Percentiles rank a stretch among this genome's conserved stretches.
These are phyloP conservation scores for Penicillium sp. DNA, from an alignment of 2,329 filamentous ascomycete genomes.

Conservation along the genomic window DNA sequence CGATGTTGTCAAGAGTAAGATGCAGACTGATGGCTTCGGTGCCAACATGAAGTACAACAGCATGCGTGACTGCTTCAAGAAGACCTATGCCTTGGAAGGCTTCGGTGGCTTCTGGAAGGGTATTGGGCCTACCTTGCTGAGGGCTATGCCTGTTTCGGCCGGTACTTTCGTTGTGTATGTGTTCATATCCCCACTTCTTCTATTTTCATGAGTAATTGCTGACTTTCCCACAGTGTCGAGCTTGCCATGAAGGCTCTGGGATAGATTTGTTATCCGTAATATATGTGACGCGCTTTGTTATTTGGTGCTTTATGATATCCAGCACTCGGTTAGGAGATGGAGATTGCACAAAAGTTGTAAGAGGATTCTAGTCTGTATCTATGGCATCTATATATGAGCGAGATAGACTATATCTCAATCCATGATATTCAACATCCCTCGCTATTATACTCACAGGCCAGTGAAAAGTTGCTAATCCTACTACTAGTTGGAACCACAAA, in stretches of 20 bases:
- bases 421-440: not conserved
- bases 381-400: not conserved
- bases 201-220: constrained; percentile 4
- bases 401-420: constrained; percentile 1
- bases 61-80: constrained; percentile 84
- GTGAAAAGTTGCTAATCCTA: constrained; percentile 34
- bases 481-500: constrained; percentile 29
- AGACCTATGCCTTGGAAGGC: constrained; percentile 75
- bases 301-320: constrained; percentile 3
- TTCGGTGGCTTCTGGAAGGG: constrained; percentile 89
- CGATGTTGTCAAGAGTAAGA: constrained; percentile 98
- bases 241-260: constrained; percentile 45
- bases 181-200: not conserved
- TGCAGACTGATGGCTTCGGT: constrained; percentile 95
- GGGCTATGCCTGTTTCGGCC: constrained; percentile 94
- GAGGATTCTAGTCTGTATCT: constrained; percentile 7
- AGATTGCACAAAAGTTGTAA: constrained; percentile 14
- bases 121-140: constrained; percentile 79
- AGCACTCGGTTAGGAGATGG: not conserved
- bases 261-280: constrained; percentile 20
- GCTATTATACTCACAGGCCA: constrained; percentile 18
- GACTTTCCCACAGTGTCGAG: constrained; percentile 37
- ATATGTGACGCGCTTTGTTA: constrained; percentile 9
- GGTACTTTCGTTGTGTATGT: constrained; percentile 84
- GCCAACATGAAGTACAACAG: constrained; percentile 63